A percentile compares a stretch with the other conserved stretches of the same genome.
Conservation (phyloP, 2,329 filamentous ascomycete genomes). For the Colletotrichum coccodes region DNA sequence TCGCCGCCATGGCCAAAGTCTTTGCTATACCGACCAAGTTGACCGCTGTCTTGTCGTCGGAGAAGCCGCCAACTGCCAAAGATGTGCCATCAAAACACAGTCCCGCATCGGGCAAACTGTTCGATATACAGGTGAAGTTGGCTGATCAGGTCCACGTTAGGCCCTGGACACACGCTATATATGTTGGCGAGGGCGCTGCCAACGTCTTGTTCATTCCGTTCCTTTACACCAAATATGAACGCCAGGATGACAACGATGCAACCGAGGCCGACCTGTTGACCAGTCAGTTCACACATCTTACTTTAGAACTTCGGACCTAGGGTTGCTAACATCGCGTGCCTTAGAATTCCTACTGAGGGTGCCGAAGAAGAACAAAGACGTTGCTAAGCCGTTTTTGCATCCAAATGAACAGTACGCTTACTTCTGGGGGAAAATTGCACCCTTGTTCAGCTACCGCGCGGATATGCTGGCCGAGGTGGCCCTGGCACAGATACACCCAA, state of each 20-base stretch:
- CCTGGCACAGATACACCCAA: conserved; percentile 56
- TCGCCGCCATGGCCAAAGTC: not conserved
- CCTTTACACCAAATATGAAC: not conserved
- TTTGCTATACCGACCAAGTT: not conserved
- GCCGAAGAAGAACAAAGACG: conserved; percentile 44
- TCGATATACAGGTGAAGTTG: not conserved
- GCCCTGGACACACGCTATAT: conserved; percentile 37
- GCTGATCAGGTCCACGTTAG: conserved; percentile 28
- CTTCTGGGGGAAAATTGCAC: conserved; percentile 62
- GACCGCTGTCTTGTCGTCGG: not conserved
- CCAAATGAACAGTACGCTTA: conserved; percentile 51
- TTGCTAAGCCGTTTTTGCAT: conserved; percentile 48
- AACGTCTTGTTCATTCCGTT: conserved; percentile 73
- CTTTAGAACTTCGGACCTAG: not conserved
- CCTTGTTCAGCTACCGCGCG: conserved; percentile 58
- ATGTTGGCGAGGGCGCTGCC: conserved; percentile 77
- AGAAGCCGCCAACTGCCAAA: not conserved
- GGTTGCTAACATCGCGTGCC: conserved; percentile 37
- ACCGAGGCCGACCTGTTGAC: conserved; percentile 8
- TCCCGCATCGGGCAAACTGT: conserved; percentile 1
- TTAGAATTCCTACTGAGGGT: conserved; percentile 46
- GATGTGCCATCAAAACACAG: conserved; percentile 1
- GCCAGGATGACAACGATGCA: not conserved
- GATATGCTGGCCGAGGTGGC: conserved; percentile 65
- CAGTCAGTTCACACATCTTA: not conserved